Conservation (phyloP, 441 rosid species). For the Metrosideros polymorpha region DNA sequence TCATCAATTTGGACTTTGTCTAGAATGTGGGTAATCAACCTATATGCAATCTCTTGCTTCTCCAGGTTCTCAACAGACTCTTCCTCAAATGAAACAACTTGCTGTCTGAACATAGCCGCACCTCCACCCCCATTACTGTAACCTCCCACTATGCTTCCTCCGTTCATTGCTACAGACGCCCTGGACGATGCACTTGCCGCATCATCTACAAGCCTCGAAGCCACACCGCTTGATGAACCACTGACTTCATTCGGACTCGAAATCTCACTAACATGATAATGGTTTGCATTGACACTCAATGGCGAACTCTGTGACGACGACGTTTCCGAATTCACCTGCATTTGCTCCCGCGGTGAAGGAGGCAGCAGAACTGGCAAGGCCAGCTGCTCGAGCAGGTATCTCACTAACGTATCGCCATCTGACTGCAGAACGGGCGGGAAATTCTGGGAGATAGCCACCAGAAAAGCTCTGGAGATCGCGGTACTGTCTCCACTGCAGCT, state of each 20-base stretch:
- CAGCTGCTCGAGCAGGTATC: slow-evolving; percentile 62
- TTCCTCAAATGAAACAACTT: slow-evolving; percentile 71
- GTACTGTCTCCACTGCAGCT: slow-evolving; percentile 22
- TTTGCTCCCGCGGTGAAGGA: slow-evolving; percentile 44
- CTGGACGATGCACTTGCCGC: slow-evolving; percentile 18
- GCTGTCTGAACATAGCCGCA: slow-evolving; percentile 39
- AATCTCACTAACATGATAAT: slow-evolving; percentile 24
- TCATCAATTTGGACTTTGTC: slow-evolving; percentile 51
- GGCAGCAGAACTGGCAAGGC: slow-evolving; percentile 20
- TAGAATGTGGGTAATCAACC: slow-evolving; percentile 67
- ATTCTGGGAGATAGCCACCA: slow-evolving; percentile 57
- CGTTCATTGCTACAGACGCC: slow-evolving; percentile 37
- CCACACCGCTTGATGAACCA: slow-evolving; percentile 10
- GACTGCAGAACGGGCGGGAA: slow-evolving; percentile 52
- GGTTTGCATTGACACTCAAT: slow-evolving; percentile 20
- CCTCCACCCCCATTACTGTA: slow-evolving; percentile 49
- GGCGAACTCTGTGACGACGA: slow-evolving; percentile 75
- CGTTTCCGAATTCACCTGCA: slow-evolving; percentile 32
- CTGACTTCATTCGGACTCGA: slow-evolving; percentile 51
- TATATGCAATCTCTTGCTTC: slow-evolving; percentile 83
- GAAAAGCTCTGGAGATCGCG: slow-evolving; percentile 47
- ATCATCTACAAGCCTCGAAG: not conserved
- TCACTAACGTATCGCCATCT: slow-evolving; percentile 63
- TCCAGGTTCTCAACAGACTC: slow-evolving; percentile 79
- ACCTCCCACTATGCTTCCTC: slow-evolving; percentile 50